Percentiles rank a stretch among this genome's conserved stretches.
Conservation (phyloP, 352 stramenopile species). For the Elongisporangium undulatum region DNA sequence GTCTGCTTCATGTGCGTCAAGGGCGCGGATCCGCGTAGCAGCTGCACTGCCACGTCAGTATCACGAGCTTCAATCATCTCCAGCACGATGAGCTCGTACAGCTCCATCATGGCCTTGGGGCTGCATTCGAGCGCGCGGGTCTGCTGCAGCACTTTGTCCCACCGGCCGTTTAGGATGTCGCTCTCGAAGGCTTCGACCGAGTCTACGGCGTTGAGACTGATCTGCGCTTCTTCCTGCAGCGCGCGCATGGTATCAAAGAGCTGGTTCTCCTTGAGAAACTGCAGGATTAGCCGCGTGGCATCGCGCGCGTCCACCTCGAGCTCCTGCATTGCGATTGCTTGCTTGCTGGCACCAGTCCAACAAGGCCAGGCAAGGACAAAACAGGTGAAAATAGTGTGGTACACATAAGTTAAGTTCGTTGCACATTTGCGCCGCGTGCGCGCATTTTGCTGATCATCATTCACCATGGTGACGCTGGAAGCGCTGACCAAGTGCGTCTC, state of each 20-base stretch:
- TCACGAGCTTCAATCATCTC: conserved; percentile 88
- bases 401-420: not conserved
- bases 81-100: conserved; percentile 88
- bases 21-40: conserved; percentile 44
- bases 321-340: conserved; percentile 12
- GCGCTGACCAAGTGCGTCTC: conserved; percentile 5
- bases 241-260: conserved; percentile 77
- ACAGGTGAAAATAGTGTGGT: not conserved
- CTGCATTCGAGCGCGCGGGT: conserved; percentile 70
- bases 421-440: not conserved
- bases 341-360: not conserved
- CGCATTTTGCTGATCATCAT: conserved; percentile 2
- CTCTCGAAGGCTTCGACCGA: conserved; percentile 68
- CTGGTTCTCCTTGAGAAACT: conserved; percentile 91
- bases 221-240: conserved; percentile 86
- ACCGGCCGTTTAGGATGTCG: conserved; percentile 82
- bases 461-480: conserved; percentile 4
- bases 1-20: conserved; percentile 46
- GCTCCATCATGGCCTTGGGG: conserved; percentile 61
- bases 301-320: conserved; percentile 71
- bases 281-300: conserved; percentile 87
- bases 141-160: conserved; percentile 89
- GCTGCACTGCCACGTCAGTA: conserved; percentile 64
- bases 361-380: not conserved
- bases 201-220: conserved; percentile 87